Evolutionary conservation across 2,329 filamentous ascomycete genomes (phyloP).

Genomic region (Alternaria longipes): DNA sequence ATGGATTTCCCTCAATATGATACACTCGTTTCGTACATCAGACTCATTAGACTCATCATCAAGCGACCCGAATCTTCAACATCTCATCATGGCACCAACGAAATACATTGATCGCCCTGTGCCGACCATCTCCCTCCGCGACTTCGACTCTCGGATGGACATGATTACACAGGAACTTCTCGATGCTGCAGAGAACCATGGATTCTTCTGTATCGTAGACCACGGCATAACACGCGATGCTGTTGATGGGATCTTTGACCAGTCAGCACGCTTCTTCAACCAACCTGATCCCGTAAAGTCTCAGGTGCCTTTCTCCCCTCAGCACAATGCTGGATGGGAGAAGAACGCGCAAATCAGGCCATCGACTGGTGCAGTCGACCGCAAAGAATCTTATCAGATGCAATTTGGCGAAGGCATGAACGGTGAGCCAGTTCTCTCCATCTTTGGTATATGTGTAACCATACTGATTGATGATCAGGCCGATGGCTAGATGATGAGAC

Average conservation of each 20-base stretch:
- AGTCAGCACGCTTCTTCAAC: slow-evolving; percentile 65
- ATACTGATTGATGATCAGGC: slow-evolving; percentile 19
- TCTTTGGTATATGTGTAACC: background rate
- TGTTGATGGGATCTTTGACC: slow-evolving; percentile 62
- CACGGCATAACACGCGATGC: slow-evolving; percentile 62
- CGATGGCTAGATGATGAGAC: slow-evolving; percentile 61
- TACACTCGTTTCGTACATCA: background rate
- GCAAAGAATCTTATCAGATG: slow-evolving; percentile 70
- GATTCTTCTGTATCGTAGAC: slow-evolving; percentile 68
- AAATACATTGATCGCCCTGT: slow-evolving; percentile 21
- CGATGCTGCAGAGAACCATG: slow-evolving; percentile 65
- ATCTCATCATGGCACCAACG: slow-evolving; percentile 21
- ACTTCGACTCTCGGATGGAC: slow-evolving; percentile 64
- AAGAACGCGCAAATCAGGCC: slow-evolving; percentile 50
- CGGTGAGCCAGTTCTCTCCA: slow-evolving; percentile 36
- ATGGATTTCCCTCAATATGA: background rate
- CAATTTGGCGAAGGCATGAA: slow-evolving; percentile 67
- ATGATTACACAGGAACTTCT: slow-evolving; percentile 63
- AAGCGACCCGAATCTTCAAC: background rate
- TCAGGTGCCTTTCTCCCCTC: slow-evolving; percentile 59
- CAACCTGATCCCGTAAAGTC: slow-evolving; percentile 56
- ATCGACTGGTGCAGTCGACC: slow-evolving; percentile 66
- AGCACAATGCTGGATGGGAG: slow-evolving; percentile 68
- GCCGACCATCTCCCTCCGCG: slow-evolving; percentile 58
- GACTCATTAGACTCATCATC: background rate